Base-by-base conservation (phyloP, 495 filamentous ascomycete species). In the Sordaria brevicollis region DNA sequence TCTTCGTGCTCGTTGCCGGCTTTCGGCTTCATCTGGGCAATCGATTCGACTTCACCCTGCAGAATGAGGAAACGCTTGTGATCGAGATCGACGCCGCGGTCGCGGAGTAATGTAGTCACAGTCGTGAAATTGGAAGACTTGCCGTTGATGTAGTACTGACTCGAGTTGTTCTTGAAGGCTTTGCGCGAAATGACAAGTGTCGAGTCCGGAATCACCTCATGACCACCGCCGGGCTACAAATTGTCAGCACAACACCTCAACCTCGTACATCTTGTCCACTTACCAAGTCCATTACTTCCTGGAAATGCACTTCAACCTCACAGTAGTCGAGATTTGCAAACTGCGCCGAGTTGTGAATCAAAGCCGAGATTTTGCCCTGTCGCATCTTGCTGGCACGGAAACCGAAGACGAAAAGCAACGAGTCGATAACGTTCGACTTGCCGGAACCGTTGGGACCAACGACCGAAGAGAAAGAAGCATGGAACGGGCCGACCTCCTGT, bases 351-450 rank as follows among this genome's bases (percentile, higher is more conserved):
- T 97, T 98, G 77, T 99, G 95, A 70, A 99, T 98, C 71, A 99
- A 80, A 21, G 95, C 95, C 3, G 95, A 98, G 41, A 99, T 94
- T 82, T 99, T 99, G 76, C 95, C 96, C 79, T 99, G 95, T 75
- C 95, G 86, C 95, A 99, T 99, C 82, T 99, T 99, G 84, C 94
- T 98, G 31, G 95, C 95, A 66, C 95, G 90, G 82, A 99, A 99
- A 49, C 95, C 95, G 74, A 99, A 99, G 29, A 99, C 95, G 76
- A 99, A 99, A 3, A 99, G 89, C 39, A 99, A 82, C 8, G 95
- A 97, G 80, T 99, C 95, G 78, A 99, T 99, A 65, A 99, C 95
- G 76, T 99, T 99, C 5, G 95, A 98, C 79, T 99, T 99, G 57
- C 95, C 95, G 21, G 96, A 98, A 69, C 95, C 95, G 78, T 99